Conservation (phyloP, 768 basidiomycete genomes). For the Amanita muscaria region DNA sequence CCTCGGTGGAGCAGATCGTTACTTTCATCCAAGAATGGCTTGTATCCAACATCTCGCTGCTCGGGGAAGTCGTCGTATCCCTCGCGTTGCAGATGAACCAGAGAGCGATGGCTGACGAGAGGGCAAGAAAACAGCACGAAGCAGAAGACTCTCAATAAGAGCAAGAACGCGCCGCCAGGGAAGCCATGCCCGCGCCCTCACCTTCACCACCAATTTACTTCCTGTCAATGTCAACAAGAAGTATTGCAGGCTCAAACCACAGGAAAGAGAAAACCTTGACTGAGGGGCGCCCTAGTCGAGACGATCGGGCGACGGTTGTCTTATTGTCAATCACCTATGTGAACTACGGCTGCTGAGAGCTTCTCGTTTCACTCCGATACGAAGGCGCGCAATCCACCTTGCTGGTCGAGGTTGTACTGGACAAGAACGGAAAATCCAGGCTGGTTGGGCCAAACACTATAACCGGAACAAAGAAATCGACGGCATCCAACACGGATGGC, state of each 20-base stretch:
- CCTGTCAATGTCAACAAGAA: conserved; percentile 44
- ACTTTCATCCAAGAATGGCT: no score
- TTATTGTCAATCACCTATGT: conserved; percentile 34
- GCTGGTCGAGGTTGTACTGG: conserved; percentile 21
- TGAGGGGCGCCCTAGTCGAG: conserved; percentile 7
- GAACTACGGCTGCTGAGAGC: conserved; percentile 35
- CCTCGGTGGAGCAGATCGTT: no score
- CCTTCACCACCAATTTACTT: conserved; percentile 53
- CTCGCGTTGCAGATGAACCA: no score
- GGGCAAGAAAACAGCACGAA: no score
- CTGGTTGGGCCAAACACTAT: conserved; percentile 43
- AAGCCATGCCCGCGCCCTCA: conserved; percentile 46
- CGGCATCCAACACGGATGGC: conserved; percentile 44
- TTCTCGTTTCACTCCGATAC: conserved; percentile 52
- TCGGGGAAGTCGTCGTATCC: no score
- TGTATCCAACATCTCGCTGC: no score
- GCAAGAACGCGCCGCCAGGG: no score
- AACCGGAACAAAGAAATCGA: conserved; percentile 49
- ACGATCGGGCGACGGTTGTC: conserved; percentile 33
- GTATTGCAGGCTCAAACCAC: conserved; percentile 36
- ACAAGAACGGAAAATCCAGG: conserved; percentile 32
- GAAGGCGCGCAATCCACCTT: conserved; percentile 33
- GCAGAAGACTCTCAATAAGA: no score
- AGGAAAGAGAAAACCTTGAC: conserved; percentile 11
- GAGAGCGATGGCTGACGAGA: no score